phyloP scores from a whole-genome alignment of 345 rosid genomes.

The Garcia nutans region DNA sequence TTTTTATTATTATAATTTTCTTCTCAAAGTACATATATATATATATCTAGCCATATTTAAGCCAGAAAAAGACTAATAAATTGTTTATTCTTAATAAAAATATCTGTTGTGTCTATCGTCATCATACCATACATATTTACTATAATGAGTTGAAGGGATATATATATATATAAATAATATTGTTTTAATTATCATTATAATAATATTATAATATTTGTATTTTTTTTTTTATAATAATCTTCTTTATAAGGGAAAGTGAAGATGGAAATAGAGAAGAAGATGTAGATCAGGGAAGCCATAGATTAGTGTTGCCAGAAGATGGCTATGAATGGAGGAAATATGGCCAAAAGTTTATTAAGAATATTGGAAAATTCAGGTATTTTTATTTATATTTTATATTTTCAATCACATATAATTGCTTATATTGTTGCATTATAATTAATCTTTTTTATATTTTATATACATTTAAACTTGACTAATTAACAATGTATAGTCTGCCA shows the following conservation, averaged over 20 bases:
- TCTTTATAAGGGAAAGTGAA: background rate
- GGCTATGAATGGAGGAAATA: constrained; percentile 50
- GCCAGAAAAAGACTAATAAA: background rate
- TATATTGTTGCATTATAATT: background rate
- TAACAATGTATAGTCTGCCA: too few species aligned
- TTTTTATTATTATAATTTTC: background rate
- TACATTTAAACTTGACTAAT: too few species aligned
- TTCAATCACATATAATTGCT: background rate
- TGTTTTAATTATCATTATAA: too few species aligned
- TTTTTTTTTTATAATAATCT: too few species aligned
- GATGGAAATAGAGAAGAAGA: constrained; percentile 1
- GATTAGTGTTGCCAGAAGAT: constrained; percentile 38
- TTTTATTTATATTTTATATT: background rate
- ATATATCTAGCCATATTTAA: background rate
- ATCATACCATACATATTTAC: background rate
- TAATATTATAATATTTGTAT: too few species aligned
- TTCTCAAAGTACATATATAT: background rate
- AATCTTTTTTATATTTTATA: too few species aligned
- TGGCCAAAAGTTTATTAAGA: constrained; percentile 46
- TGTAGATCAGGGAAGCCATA: constrained; percentile 17
- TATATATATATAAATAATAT: too few species aligned
- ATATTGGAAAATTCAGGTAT: constrained; percentile 40
- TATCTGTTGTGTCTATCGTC: too few species aligned
- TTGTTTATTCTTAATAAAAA: too few species aligned
- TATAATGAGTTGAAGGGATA: too few species aligned